Evolutionary conservation across 2,329 filamentous ascomycete genomes (phyloP).

Genomic region (Onygena corvina): DNA sequence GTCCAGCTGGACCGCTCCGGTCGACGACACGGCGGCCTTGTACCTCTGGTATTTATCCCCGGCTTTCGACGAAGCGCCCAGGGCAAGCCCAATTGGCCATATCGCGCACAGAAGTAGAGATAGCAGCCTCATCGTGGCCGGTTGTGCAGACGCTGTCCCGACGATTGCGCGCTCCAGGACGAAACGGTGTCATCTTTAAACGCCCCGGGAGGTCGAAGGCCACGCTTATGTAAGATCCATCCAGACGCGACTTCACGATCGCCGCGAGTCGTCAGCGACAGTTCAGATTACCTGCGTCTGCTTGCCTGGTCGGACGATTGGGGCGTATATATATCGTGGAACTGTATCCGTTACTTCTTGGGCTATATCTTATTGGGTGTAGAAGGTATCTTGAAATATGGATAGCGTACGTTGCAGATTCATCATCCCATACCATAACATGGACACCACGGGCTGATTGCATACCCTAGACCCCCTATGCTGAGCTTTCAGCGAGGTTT

Average conservation of each 20-base stretch:
- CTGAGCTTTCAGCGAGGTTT: constrained; percentile 8
- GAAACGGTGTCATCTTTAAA: constrained; percentile 4
- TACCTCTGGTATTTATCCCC: constrained; percentile 4
- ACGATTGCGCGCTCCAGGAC: not conserved
- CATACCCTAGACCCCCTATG: not conserved
- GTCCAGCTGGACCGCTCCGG: constrained; percentile 56
- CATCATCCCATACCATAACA: not conserved
- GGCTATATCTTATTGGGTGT: no score
- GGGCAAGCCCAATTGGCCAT: constrained; percentile 1
- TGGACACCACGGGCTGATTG: not conserved
- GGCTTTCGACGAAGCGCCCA: not conserved
- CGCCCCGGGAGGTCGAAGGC: no score
- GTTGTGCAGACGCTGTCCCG: not conserved
- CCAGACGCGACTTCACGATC: not conserved
- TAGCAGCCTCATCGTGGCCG: not conserved
- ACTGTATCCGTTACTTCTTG: no score
- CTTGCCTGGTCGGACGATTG: no score
- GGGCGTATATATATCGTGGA: no score
- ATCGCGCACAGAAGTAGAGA: constrained; percentile 4
- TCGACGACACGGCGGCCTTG: constrained; percentile 34
- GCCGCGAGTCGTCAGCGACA: not conserved
- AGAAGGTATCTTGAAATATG: no score
- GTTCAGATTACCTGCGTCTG: no score
- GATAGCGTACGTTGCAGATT: not conserved
- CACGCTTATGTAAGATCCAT: not conserved